Evolutionary conservation across 2,329 filamentous ascomycete genomes (phyloP), one percentile per base, ranked within the genome.

Genomic region (Beauveria australis): DNA sequence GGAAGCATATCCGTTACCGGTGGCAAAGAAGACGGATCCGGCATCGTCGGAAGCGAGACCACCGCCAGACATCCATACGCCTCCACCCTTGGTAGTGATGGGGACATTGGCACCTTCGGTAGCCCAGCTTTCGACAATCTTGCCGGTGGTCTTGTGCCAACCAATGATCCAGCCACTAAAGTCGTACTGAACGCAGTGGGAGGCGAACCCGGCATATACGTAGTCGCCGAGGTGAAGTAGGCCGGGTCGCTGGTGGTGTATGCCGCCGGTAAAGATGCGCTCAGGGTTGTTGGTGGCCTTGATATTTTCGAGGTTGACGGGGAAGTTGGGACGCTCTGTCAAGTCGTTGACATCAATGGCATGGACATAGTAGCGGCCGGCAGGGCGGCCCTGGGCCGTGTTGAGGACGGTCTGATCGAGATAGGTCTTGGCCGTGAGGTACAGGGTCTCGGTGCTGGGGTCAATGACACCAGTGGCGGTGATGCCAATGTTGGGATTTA

Each of bases 161-260:
- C 79, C 78, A 46, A 83, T 72, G 46, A 83, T 71, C 71, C 77
- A 78, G 26, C 80, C 79, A 1, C 80, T 82, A 63, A 82, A 82
- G 66, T 84, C 81, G 67, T 78, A 84, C 60, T 79, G 74, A 26
- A 82, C 81, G 54, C 81, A 84, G 63, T 83, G 78, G 10, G 79
- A 81, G 0, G 79, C 81, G 62, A 84, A 83, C 0, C 74, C 80
- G 0, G 76, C 79, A 59, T 82, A 82, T 6, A 84, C 70, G 48
- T 73, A 75, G 55, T 77, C 72, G 2, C 78, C 78, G 0, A 77
- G 69, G 26, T 79, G 71, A 1, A 78, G 70, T 14, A 84, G 67
- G 3, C 73, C 76, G 0, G 81, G 79, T 8, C 80, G 73, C 65
- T 84, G 81, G 37, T 81, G 74, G 43, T 81, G 74, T 4, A 80